These are phyloP conservation scores for Eutreptiella sp. DNA, from an alignment of 208 protist genomes.

Conservation along the genomic window DNA sequence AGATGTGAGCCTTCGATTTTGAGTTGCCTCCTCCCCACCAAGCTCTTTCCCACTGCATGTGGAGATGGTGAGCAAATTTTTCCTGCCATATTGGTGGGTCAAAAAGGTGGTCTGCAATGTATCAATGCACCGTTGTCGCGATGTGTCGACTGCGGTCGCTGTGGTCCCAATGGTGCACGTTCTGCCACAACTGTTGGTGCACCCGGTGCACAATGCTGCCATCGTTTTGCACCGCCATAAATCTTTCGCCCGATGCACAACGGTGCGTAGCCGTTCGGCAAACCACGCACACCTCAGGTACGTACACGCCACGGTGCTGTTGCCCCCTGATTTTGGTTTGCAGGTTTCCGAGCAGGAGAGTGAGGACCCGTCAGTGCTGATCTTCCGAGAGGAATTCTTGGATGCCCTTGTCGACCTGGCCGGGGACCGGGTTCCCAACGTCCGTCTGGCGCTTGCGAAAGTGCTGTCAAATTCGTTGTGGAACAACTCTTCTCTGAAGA, in stretches of 20 bases:
- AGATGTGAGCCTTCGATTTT: too few relatives aligned
- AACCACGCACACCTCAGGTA: slow-evolving; percentile 1
- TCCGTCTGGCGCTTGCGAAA: slow-evolving; percentile 64
- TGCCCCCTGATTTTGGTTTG: background rate
- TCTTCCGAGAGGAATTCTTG: slow-evolving; percentile 43
- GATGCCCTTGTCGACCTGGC: slow-evolving; percentile 46
- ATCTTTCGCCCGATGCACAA: slow-evolving; percentile 16
- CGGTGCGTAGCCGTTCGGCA: too few relatives aligned
- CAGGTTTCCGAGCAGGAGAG: slow-evolving; percentile 4
- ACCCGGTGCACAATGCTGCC: too few relatives aligned
- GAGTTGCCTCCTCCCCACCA: too few relatives aligned
- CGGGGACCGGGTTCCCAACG: slow-evolving; percentile 75
- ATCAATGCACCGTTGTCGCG: too few relatives aligned
- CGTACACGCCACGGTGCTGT: background rate
- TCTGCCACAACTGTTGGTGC: too few relatives aligned
- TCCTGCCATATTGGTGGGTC: too few relatives aligned
- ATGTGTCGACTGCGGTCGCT: too few relatives aligned
- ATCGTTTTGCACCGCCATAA: background rate
- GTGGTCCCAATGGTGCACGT: too few relatives aligned
- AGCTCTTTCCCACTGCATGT: too few relatives aligned
- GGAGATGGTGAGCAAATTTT: too few relatives aligned
- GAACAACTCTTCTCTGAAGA: background rate
- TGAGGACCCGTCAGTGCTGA: slow-evolving; percentile 9
- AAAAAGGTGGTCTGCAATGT: too few relatives aligned
- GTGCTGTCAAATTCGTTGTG: slow-evolving; percentile 52